These are phyloP conservation scores for Cystobasidium pallidum DNA, from an alignment of 1,284 basidiomycete genomes.

Conservation along the genomic window DNA sequence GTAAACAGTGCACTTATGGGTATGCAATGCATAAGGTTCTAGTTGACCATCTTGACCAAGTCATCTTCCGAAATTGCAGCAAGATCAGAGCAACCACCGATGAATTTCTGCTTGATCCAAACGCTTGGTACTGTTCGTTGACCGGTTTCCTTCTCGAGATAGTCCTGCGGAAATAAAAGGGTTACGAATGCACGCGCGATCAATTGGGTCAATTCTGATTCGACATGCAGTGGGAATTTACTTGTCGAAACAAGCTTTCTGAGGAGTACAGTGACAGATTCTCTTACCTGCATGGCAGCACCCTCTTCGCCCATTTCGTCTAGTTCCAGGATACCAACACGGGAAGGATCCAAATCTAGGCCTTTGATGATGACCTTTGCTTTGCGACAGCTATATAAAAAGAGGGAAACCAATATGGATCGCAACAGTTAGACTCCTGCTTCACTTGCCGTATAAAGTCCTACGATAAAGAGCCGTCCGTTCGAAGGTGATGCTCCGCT, in stretches of 20 bases:
- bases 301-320: conserved; percentile 43
- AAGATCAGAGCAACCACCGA: conserved; percentile 38
- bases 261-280: no score
- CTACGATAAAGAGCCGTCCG: no score
- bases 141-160: conserved; percentile 38
- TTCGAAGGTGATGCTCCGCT: neutral
- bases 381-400: conserved; percentile 35
- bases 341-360: conserved; percentile 27
- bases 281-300: conserved; percentile 30
- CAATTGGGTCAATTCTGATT: no score
- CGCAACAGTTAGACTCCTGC: no score
- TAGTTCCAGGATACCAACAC: conserved; percentile 39
- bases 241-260: no score
- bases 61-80: conserved; percentile 26
- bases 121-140: conserved; percentile 41
- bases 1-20: no score
- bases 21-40: neutral
- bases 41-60: conserved; percentile 33
- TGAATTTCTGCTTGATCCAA: conserved; percentile 44
- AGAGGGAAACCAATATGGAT: neutral
- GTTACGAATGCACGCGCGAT: no score
- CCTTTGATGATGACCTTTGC: conserved; percentile 38
- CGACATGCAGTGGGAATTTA: neutral
- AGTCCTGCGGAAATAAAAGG: conserved; percentile 23
- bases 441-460: no score